Evolutionary conservation across 768 basidiomycete genomes (phyloP), one percentile per base, ranked within the genome.

Genomic region (Rhodocollybia butyracea): DNA sequence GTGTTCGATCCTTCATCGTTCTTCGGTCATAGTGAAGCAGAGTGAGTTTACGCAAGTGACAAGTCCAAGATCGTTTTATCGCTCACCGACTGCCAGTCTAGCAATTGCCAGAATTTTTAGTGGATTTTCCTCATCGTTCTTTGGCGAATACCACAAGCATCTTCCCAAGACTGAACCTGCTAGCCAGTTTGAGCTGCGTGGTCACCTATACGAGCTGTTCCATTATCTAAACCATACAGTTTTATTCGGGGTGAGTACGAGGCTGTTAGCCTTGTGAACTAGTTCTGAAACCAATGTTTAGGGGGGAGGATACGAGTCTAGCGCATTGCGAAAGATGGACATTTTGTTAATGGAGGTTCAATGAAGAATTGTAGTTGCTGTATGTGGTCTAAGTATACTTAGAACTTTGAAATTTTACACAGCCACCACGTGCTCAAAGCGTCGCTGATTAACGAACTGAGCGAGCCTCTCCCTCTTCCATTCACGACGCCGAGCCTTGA

Each of bases 201-300:
- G 68, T 30, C 80, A 87, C 48, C 68, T 91, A n/a, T 91, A 92
- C 60, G 82, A 89, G 66, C 68, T 91, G 26, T 92, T 88, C 59
- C 90, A 92, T 68, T 89, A 90, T 63, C 70, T 91, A 59, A 92
- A 92, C 61, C 90, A 92, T 62, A 89, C 89, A 0, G 71, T 89
- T 4, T 66, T 92, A 4, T 91, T 91, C 63, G 88, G 88, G 57
- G 89, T 90, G 64, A 72, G 86, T 73, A 8, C 31, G 40, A 48
- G 21, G 34, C 41, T 13, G 12, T 12, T 26, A 15, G 34, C 41
- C 8, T n/a, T 34, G 8, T 13, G 7, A 32, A 12, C 21, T n/a
- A 4, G 13, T 22, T 53, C 26, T 32, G 31, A 30, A 24, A 15
- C 6, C 17, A n/a, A 19, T 22, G 2, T 8, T 12, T 41, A 88